phyloP scores from a whole-genome alignment of 2,329 filamentous ascomycete species.

The Triangularia verruculosa region DNA sequence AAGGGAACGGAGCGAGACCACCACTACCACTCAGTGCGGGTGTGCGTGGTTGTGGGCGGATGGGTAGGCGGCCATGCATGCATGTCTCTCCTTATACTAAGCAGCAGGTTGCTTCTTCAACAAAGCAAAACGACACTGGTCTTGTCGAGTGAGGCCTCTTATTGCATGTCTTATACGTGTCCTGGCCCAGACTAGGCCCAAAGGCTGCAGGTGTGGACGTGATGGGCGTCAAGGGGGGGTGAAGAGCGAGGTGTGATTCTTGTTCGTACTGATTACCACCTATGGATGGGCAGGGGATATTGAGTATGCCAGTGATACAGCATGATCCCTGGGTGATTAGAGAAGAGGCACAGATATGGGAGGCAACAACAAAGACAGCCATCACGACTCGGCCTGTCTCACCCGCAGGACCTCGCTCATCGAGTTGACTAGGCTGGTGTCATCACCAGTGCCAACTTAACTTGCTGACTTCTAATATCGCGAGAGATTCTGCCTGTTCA shows the following conservation, averaged over 20 bases:
- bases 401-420: neutral
- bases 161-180: slow-evolving; percentile 22
- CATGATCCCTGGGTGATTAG: neutral
- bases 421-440: neutral
- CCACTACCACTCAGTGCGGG: no score
- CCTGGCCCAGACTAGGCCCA: slow-evolving; percentile 3
- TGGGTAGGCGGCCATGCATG: neutral
- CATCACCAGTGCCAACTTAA: slow-evolving; percentile 5
- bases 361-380: neutral
- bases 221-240: neutral
- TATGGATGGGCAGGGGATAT: neutral
- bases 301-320: neutral
- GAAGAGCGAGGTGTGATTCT: neutral
- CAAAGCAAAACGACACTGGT: neutral
- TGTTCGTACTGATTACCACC: neutral
- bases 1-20: neutral
- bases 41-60: neutral
- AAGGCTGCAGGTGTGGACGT: neutral
- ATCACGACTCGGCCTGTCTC: neutral
- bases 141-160: slow-evolving; percentile 15
- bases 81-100: neutral
- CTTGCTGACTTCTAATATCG: slow-evolving; percentile 19
- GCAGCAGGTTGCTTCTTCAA: neutral
- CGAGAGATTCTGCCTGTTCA: slow-evolving; percentile 25
- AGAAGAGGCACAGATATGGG: neutral